A percentile compares a stretch with the other conserved stretches of the same genome.
These are phyloP conservation scores for Sherardia arvensis DNA, from an alignment of 257 asterid species.

Conservation along the genomic window DNA sequence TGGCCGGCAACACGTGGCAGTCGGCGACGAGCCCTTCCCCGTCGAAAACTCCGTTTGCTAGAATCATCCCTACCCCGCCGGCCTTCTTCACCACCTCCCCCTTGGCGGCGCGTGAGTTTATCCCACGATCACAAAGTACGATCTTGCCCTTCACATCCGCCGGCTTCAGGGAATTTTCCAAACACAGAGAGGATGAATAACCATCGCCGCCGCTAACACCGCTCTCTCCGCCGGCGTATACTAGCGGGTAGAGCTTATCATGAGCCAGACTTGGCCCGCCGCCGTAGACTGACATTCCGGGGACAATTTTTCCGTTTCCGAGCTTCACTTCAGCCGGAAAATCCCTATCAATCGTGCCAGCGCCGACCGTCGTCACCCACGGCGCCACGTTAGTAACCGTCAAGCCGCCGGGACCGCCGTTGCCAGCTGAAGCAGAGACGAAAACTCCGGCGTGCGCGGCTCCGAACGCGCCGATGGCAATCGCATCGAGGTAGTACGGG, in stretches of 20 bases:
- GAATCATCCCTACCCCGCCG: slow-evolving; percentile 77
- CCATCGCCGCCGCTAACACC: slow-evolving; percentile 34
- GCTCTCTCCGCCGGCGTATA: slow-evolving; percentile 79
- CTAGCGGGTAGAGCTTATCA: slow-evolving; percentile 47
- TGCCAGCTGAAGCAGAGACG: slow-evolving; percentile 85
- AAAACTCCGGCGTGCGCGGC: slow-evolving; percentile 66
- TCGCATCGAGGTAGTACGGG: slow-evolving; percentile 72
- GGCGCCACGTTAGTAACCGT: slow-evolving; percentile 86
- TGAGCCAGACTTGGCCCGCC: slow-evolving; percentile 63
- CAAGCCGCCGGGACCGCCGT: slow-evolving; percentile 79
- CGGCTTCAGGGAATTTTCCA: slow-evolving; percentile 66
- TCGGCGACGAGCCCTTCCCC: slow-evolving; percentile 88
- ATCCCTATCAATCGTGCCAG: slow-evolving; percentile 74
- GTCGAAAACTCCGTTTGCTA: slow-evolving; percentile 76
- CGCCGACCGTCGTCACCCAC: slow-evolving; percentile 92
- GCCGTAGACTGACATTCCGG: slow-evolving; percentile 66
- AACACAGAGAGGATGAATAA: slow-evolving; percentile 62
- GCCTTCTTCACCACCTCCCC: slow-evolving; percentile 87
- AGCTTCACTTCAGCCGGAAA: slow-evolving; percentile 77
- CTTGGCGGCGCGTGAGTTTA: slow-evolving; percentile 66
- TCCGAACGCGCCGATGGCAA: slow-evolving; percentile 70
- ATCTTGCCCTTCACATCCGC: slow-evolving; percentile 50
- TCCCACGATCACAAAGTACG: slow-evolving; percentile 72
- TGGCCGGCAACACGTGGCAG: slow-evolving; percentile 76
- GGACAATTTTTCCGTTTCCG: slow-evolving; percentile 49